Evolutionary conservation across 2,329 filamentous ascomycete genomes (phyloP).

Genomic region (Penicillium nordicum): DNA sequence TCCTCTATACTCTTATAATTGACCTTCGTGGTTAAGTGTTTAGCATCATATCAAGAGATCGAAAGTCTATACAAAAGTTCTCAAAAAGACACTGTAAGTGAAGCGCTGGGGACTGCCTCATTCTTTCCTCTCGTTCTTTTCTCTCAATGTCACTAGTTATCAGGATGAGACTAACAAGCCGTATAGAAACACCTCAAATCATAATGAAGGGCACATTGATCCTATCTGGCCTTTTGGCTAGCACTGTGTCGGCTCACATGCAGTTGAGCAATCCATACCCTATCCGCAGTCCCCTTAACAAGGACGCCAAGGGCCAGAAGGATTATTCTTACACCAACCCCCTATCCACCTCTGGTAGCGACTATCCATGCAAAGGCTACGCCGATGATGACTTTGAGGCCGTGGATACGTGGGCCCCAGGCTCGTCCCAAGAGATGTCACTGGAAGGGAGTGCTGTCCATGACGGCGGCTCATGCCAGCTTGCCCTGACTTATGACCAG

Average conservation of each 20-base stretch:
- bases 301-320: conserved; percentile 46
- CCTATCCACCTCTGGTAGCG: conserved; percentile 54
- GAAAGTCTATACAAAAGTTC: neutral
- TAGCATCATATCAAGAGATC: conserved; percentile 3
- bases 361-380: conserved; percentile 76
- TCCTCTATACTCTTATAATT: conserved; percentile 1
- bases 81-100: conserved; percentile 2
- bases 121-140: neutral
- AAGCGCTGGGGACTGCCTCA: neutral
- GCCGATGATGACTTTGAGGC: conserved; percentile 51
- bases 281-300: conserved; percentile 51
- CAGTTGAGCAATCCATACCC: conserved; percentile 56
- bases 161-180: neutral
- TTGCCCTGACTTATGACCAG: conserved; percentile 69
- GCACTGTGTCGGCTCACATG: conserved; percentile 47
- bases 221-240: conserved; percentile 32
- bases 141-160: neutral
- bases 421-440: conserved; percentile 60
- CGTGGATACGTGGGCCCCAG: conserved; percentile 61
- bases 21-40: conserved; percentile 16
- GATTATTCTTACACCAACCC: conserved; percentile 73
- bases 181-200: conserved; percentile 3
- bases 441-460: conserved; percentile 62
- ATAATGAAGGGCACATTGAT: conserved; percentile 35
- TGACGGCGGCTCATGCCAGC: conserved; percentile 71